Base-by-base conservation (phyloP, 176 grass and related monocot species). In the Aegilops sharonensis region DNA sequence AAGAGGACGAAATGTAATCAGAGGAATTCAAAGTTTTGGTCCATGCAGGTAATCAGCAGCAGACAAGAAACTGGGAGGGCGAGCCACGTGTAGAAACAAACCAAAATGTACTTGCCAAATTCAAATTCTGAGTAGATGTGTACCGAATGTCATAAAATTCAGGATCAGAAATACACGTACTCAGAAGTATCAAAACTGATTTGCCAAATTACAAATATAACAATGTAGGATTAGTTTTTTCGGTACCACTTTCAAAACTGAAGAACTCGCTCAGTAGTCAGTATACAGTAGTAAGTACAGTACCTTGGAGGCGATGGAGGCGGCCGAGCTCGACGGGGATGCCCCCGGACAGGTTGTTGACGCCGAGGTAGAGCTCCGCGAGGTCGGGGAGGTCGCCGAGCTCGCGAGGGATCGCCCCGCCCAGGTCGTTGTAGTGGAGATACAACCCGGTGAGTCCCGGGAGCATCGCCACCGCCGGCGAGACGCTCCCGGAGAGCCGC, bases 401-500 rank as follows among this genome's bases (percentile, higher is more conserved):
- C 86, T 95, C 88, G 40, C 43, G 80, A 3, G 94, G 93, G 50
- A 95, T 91, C 24, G n/a, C 67, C 3, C 94, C 90, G 1, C 57
- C 11, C 8, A 98, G 70, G 5, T 79, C 67, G 73, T 98, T 98
- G 88, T 92, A 96, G 27, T 98, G 97, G 5, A 94, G 87, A 52
- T 94, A 98, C 17, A 98, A 84, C 0, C 89, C 90, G 4, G 85
- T 91, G 87, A 94, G 87, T 4, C 87, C 84, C 66, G 65, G 77
- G 68, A 98, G 90, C 79, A 80, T 81, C 0, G 82, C 90, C 76
- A 98, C 78, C 1, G 76, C 91, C 60, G 92, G 83, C 14, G 92
- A 89, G 82, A 98, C 87, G 70, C 63, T n/a, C 5, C 96, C 94
- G 0, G 64, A 10, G 73, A 96, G 81, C 14, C 90, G 87, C 66